Base-by-base conservation (phyloP, 495 filamentous ascomycete species). In the Talaromyces liani region DNA sequence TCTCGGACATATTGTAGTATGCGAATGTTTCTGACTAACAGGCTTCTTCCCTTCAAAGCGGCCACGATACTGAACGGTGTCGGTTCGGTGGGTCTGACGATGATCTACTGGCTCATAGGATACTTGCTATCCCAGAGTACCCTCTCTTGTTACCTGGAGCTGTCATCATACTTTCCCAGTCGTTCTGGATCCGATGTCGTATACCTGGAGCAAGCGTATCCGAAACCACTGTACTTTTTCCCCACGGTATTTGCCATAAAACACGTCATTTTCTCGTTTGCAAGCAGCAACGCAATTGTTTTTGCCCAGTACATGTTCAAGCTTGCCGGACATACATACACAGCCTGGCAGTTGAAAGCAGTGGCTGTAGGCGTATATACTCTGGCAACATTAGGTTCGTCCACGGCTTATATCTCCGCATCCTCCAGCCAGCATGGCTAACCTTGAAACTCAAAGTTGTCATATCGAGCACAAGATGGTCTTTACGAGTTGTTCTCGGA, bases 131-230 rank as follows among this genome's bases (percentile, higher is more conserved):
- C 85, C 1, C 64, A 76, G 24, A 75, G 78, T 24, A 78, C 76
- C 3, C 75, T 87, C 7, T 69, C 76, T 0, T 75, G 86, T 10
- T 88, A 87, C 64, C 77, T 88, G 51, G 86, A 89, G 66, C 80
- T 82, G 16, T 80, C 85, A 1, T 74, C 81, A 0, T 87, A 82
- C 64, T 88, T 88, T 57, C 87, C 87, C 6, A 87, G 83, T 68
- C 80, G 87, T 20, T 87, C 85, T 3, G 87, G 86, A 2, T 77
- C 83, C 0, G 84, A 89, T 64, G 85, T 86, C 7, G 85, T 87
- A 4, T 89, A 87, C 62, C 78, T 88, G 1, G 87, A 89, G 67
- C 86, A 88, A 67, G 80, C 84, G 3, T 89, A 79, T 65, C 86
- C 85, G 0, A 73, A 83, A 24, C 87, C 87, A 3, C 79, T 75